Conservation (phyloP, 306 rosid species). For the Urtica urens region DNA sequence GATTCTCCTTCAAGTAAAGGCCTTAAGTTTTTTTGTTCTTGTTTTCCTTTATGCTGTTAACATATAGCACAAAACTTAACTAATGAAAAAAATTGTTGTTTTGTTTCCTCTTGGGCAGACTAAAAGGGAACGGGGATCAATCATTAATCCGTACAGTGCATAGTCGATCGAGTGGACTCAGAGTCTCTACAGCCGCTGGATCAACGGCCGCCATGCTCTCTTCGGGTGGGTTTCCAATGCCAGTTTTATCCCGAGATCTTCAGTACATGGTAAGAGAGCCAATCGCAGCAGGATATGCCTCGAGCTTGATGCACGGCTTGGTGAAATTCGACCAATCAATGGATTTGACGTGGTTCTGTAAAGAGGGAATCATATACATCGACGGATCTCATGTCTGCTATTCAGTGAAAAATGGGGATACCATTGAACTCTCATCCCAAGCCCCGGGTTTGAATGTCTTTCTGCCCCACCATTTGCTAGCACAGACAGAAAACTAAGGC, state of each 20-base stretch:
- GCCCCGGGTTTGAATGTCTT: slow-evolving; percentile 67
- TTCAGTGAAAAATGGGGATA: slow-evolving; percentile 46
- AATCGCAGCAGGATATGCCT: slow-evolving; percentile 28
- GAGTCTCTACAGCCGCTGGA: slow-evolving; percentile 86
- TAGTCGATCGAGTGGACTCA: slow-evolving; percentile 80
- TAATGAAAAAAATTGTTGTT: not conserved
- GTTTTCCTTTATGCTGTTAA: not conserved
- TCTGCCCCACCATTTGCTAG: slow-evolving; percentile 39
- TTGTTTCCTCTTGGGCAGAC: slow-evolving; percentile 34
- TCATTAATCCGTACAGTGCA: slow-evolving; percentile 34
- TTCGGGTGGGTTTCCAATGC: slow-evolving; percentile 76
- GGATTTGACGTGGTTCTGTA: slow-evolving; percentile 44
- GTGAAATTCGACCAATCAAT: slow-evolving; percentile 36
- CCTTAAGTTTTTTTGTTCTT: too few species aligned
- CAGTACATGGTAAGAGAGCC: slow-evolving; percentile 97
- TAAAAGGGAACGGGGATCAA: slow-evolving; percentile 34
- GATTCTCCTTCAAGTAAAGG: slow-evolving; percentile 72
- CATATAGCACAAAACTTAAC: not conserved
- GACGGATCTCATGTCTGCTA: slow-evolving; percentile 65
- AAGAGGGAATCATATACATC: slow-evolving; percentile 47
- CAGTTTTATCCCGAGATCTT: slow-evolving; percentile 55
- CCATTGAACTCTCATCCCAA: slow-evolving; percentile 48
- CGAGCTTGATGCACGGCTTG: slow-evolving; percentile 47
- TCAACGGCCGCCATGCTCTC: slow-evolving; percentile 94
- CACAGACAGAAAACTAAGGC: slow-evolving; percentile 11